Conservation (phyloP, 179 eudicot genomes). For the Amaranthus tricolor region DNA sequence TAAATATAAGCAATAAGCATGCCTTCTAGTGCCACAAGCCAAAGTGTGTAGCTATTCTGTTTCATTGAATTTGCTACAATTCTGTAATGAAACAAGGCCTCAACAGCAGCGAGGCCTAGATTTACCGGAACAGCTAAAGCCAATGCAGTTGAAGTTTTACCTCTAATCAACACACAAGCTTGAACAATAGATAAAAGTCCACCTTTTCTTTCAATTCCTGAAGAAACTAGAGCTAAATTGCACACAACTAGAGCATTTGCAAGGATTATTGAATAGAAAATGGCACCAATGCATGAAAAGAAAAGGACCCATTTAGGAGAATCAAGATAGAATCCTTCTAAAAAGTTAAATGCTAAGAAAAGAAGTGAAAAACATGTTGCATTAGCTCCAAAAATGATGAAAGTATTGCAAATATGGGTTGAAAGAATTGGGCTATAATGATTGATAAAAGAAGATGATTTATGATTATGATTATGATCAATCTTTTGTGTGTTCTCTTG, state of each 20-base stretch:
- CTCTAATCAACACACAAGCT: slow-evolving; percentile 50
- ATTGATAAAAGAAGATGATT: slow-evolving; percentile 18
- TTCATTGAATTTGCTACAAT: slow-evolving; percentile 16
- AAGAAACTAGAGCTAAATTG: slow-evolving; percentile 48
- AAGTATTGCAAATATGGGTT: slow-evolving; percentile 60
- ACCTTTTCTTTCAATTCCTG: slow-evolving; percentile 41
- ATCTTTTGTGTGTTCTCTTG: too few relatives aligned
- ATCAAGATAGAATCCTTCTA: slow-evolving; percentile 32
- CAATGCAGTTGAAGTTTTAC: slow-evolving; percentile 59
- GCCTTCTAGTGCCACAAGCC: slow-evolving; percentile 48
- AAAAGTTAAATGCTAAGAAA: slow-evolving; percentile 36
- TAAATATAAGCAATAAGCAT: slow-evolving; percentile 68
- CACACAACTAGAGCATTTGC: slow-evolving; percentile 57
- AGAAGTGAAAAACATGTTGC: slow-evolving; percentile 53
- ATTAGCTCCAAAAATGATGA: slow-evolving; percentile 55
- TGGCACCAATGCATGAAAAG: slow-evolving; percentile 38
- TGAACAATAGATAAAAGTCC: slow-evolving; percentile 52
- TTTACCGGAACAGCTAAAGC: slow-evolving; percentile 58
- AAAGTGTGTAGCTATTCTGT: background rate
- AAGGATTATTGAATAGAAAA: slow-evolving; percentile 60
- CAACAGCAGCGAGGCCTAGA: slow-evolving; percentile 60
- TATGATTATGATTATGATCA: too few relatives aligned
- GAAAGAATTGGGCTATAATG: slow-evolving; percentile 38
- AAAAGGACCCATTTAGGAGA: slow-evolving; percentile 34
- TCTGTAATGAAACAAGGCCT: slow-evolving; percentile 68